Conservation (phyloP, 148 eudicot species). For the Rheum nobile region DNA sequence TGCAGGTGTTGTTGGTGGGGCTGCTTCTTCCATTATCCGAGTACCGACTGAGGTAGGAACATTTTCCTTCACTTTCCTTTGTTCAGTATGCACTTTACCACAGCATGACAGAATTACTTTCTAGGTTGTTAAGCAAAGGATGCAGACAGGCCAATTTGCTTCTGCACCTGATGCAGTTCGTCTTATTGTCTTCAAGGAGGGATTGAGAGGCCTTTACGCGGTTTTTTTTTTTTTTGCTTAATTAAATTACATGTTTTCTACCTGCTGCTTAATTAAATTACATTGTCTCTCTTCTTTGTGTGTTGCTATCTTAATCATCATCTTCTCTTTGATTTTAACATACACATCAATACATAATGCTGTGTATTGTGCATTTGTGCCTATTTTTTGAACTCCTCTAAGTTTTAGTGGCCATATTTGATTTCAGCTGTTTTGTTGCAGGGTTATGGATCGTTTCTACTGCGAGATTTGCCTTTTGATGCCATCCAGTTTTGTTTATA, state of each 20-base stretch:
- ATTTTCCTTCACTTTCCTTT: constrained; percentile 3
- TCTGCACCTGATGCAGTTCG: constrained; percentile 65
- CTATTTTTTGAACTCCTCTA: not conserved
- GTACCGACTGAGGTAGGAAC: constrained; percentile 75
- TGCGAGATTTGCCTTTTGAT: constrained; percentile 90
- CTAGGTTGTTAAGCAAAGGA: constrained; percentile 87
- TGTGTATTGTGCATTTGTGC: not conserved
- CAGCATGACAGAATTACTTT: constrained; percentile 1
- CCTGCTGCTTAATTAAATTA: no score
- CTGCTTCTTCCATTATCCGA: constrained; percentile 77
- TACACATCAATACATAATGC: not conserved
- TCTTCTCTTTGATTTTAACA: not conserved
- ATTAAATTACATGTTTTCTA: not conserved
- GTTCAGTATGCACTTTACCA: constrained; percentile 3
- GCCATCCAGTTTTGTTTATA: constrained; percentile 86
- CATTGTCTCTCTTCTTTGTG: no score
- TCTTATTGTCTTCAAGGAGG: constrained; percentile 68
- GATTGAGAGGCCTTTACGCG: constrained; percentile 73
- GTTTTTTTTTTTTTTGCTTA: constrained; percentile 29
- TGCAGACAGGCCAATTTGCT: constrained; percentile 84
- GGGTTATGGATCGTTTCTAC: constrained; percentile 87
- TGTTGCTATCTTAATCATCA: no score
- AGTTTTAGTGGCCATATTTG: not conserved
- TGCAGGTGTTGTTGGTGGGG: constrained; percentile 87
- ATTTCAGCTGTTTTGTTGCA: constrained; percentile 15